These are phyloP conservation scores for Arthromyces matolae DNA, from an alignment of 768 basidiomycete genomes.

Conservation along the genomic window DNA sequence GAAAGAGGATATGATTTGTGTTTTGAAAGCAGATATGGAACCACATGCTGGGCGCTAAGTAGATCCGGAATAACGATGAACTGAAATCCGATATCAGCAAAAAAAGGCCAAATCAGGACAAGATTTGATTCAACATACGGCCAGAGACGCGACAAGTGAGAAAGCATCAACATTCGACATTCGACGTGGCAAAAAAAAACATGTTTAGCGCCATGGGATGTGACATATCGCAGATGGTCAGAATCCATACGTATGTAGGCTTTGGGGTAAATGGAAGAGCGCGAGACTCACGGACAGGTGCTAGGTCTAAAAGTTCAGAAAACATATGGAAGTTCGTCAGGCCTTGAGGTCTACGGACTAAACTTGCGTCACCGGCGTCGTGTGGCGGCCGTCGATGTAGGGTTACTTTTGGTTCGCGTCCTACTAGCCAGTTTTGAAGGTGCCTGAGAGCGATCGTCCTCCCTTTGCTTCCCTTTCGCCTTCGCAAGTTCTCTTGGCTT, in stretches of 20 bases:
- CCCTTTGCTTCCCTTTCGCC: slow-evolving; percentile 29
- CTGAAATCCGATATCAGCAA: not conserved
- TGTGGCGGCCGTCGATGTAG: slow-evolving; percentile 12
- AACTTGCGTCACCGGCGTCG: slow-evolving; percentile 14
- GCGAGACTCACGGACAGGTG: no score
- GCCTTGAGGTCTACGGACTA: not conserved
- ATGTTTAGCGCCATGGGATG: not conserved
- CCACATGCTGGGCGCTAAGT: not conserved
- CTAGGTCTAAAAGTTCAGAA: no score
- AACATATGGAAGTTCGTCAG: no score
- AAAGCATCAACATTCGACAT: no score
- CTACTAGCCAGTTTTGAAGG: slow-evolving; percentile 17
- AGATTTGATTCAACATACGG: no score
- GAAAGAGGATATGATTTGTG: no score
- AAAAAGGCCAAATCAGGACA: not conserved
- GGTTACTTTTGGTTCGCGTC: slow-evolving; percentile 13
- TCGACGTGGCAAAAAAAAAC: not conserved
- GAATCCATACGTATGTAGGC: no score
- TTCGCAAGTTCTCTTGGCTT: slow-evolving; percentile 27
- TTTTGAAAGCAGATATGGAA: no score
- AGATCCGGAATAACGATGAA: not conserved
- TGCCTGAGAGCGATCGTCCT: slow-evolving; percentile 29
- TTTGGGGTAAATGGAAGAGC: no score
- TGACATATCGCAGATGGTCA: no score
- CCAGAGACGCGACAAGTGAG: no score